These are phyloP conservation scores for Triangularia setosa DNA, from an alignment of 2,329 filamentous ascomycete species.

Conservation along the genomic window DNA sequence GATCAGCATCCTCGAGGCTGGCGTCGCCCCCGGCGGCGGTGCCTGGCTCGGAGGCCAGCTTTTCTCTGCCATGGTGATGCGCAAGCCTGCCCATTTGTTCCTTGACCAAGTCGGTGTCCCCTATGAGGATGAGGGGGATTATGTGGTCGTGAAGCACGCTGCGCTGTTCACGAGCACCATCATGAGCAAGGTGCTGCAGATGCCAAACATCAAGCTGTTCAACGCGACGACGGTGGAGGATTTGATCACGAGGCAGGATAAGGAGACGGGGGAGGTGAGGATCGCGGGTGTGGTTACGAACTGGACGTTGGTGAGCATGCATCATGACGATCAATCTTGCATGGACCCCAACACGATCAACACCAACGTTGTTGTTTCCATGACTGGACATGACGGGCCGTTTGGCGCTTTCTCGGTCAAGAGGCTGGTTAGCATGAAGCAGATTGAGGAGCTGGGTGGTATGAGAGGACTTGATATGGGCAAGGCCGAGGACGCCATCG, in stretches of 20 bases:
- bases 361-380: constrained; percentile 80
- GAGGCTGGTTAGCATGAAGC: constrained; percentile 83
- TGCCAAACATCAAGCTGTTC: constrained; percentile 94
- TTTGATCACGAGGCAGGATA: constrained; percentile 71
- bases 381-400: constrained; percentile 85
- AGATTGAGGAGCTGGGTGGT: constrained; percentile 76
- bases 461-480: constrained; percentile 96
- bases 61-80: constrained; percentile 93
- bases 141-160: constrained; percentile 90
- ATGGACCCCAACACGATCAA: constrained; percentile 99
- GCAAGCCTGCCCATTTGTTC: constrained; percentile 85
- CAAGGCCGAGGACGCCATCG: constrained; percentile 84
- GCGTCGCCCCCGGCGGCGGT: constrained; percentile 81
- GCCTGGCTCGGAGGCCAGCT: constrained; percentile 93
- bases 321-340: constrained; percentile 86
- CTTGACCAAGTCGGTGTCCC: constrained; percentile 75
- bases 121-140: constrained; percentile 83
- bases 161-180: constrained; percentile 88
- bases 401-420: constrained; percentile 91
- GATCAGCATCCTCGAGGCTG: constrained; percentile 87
- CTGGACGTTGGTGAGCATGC: constrained; percentile 87
- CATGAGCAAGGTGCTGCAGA: constrained; percentile 73
- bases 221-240: constrained; percentile 92
- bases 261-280: constrained; percentile 53
- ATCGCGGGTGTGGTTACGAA: constrained; percentile 91